Percentiles rank a stretch among this genome's conserved stretches.
phyloP scores from a whole-genome alignment of 768 basidiomycete species.

The Podaxis rugospora region DNA sequence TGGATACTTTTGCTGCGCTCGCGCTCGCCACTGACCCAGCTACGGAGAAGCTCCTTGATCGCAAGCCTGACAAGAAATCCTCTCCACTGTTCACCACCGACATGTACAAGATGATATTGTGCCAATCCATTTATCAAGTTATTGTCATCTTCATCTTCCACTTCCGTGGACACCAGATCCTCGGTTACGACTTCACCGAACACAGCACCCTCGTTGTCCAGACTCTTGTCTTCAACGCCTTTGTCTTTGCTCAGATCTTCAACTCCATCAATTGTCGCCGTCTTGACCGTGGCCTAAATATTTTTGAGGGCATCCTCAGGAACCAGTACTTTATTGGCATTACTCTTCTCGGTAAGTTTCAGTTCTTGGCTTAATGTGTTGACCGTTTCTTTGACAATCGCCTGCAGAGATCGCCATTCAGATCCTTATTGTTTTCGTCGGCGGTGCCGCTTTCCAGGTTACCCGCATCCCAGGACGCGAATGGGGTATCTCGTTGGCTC shows the following conservation, averaged over 20 bases:
- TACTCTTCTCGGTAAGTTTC: slow-evolving; percentile 71
- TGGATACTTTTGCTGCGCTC: slow-evolving; percentile 98
- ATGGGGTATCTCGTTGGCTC: slow-evolving; percentile 90
- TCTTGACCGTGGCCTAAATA: slow-evolving; percentile 81
- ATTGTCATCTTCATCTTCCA: slow-evolving; percentile 83
- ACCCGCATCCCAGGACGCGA: slow-evolving; percentile 72
- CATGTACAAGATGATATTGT: slow-evolving; percentile 96
- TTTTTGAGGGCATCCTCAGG: slow-evolving; percentile 74
- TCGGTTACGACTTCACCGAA: slow-evolving; percentile 45
- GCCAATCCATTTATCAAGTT: slow-evolving; percentile 88
- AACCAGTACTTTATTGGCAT: slow-evolving; percentile 87
- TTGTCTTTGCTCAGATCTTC: slow-evolving; percentile 97
- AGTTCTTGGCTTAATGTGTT: neutral
- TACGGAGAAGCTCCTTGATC: slow-evolving; percentile 69
- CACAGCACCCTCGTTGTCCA: slow-evolving; percentile 50
- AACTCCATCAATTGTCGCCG: slow-evolving; percentile 91
- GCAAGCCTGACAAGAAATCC: slow-evolving; percentile 87
- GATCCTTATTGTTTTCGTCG: slow-evolving; percentile 85
- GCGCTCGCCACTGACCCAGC: slow-evolving; percentile 98
- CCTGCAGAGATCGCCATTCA: slow-evolving; percentile 79
- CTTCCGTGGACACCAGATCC: slow-evolving; percentile 72
- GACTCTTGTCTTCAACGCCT: slow-evolving; percentile 96
- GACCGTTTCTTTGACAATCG: slow-evolving; percentile 4
- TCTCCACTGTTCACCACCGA: slow-evolving; percentile 87
- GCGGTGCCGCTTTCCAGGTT: slow-evolving; percentile 90